Evolutionary conservation across 768 basidiomycete species (phyloP).

Genomic region (Mycena rebaudengoi): DNA sequence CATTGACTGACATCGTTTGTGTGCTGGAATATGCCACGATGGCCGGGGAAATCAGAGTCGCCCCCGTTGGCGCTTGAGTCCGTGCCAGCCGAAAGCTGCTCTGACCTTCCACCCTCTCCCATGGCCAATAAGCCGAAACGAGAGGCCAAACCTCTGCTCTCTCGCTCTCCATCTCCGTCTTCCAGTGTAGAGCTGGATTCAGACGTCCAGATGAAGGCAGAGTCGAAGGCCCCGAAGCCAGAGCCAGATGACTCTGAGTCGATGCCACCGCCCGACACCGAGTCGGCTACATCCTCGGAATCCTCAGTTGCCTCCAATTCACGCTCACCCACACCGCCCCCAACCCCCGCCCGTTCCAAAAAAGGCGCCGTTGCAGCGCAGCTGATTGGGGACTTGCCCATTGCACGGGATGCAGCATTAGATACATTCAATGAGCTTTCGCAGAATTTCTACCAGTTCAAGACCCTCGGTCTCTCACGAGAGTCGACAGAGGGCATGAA

Average conservation of each 20-base stretch:
- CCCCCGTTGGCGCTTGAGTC: conserved; percentile 4
- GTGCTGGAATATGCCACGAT: conserved; percentile 1
- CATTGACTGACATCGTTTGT: not conserved
- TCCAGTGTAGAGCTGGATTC: conserved; percentile 32
- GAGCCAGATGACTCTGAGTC: conserved; percentile 15
- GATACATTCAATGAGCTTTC: conserved; percentile 76
- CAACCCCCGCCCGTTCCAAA: conserved; percentile 43
- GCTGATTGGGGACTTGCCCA: conserved; percentile 83
- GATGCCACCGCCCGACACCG: conserved; percentile 25
- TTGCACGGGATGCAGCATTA: conserved; percentile 77
- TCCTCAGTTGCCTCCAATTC: conserved; percentile 44
- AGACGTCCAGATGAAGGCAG: not conserved
- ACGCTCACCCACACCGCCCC: conserved; percentile 51
- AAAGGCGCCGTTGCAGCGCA: conserved; percentile 54
- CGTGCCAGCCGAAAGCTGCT: conserved; percentile 20
- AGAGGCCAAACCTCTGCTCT: conserved; percentile 27
- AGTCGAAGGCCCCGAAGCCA: not conserved
- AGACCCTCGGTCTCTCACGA: conserved; percentile 84
- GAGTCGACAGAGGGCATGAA: conserved; percentile 93
- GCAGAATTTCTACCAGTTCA: conserved; percentile 88
- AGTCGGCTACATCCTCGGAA: conserved; percentile 44
- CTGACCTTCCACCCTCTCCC: conserved; percentile 22
- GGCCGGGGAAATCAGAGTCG: conserved; percentile 1
- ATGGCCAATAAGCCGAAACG: conserved; percentile 4
- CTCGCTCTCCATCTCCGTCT: conserved; percentile 35